phyloP scores from a whole-genome alignment of 129 eudicot species.

The Flaveria sonorensis region DNA sequence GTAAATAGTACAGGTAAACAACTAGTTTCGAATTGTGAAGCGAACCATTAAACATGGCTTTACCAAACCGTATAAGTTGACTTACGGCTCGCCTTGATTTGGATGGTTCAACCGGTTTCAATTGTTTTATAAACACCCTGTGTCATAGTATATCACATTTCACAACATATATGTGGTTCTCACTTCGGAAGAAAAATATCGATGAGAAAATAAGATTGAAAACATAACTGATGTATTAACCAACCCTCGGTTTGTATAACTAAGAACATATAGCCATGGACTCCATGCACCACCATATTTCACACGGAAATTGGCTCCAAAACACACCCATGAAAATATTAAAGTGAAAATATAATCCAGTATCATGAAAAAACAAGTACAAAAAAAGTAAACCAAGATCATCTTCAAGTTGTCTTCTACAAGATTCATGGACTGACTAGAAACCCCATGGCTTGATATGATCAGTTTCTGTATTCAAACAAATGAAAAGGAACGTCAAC shows the following conservation, averaged over 20 bases:
- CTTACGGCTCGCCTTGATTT: too few species aligned
- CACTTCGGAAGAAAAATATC: too few species aligned
- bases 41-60: too few species aligned
- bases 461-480: slow-evolving; percentile 31
- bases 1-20: too few species aligned
- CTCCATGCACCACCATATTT: slow-evolving; percentile 18
- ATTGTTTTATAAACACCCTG: too few species aligned
- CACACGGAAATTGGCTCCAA: slow-evolving; percentile 19
- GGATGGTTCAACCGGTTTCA: too few species aligned
- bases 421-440: slow-evolving; percentile 24
- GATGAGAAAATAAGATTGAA: too few species aligned
- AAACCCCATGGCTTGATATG: slow-evolving; percentile 28
- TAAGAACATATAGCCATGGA: slow-evolving; percentile 3
- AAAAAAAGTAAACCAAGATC: slow-evolving; percentile 29
- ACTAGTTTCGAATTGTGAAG: too few species aligned
- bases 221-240: neutral
- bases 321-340: slow-evolving; percentile 30
- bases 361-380: slow-evolving; percentile 1
- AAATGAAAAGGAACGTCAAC: slow-evolving; percentile 9
- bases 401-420: neutral
- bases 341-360: slow-evolving; percentile 13
- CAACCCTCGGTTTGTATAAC: slow-evolving; percentile 19
- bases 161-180: too few species aligned
- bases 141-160: too few species aligned
- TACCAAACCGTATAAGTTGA: too few species aligned